Evolutionary conservation across 331 rosid genomes (phyloP), one percentile per base, ranked within the genome.

Genomic region (Cydonia oblonga): DNA sequence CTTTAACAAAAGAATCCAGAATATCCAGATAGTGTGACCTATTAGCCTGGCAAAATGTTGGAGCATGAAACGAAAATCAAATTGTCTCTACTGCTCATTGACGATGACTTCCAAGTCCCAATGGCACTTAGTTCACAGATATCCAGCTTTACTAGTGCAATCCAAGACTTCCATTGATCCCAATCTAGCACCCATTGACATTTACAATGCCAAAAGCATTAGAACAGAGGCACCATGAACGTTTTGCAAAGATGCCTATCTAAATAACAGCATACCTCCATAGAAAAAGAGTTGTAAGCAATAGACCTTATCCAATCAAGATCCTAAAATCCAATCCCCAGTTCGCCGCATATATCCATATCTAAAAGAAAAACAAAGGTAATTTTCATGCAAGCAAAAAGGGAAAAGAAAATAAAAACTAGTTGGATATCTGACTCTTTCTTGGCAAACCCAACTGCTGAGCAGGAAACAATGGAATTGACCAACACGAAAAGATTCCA

Each of bases 141-240:
- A 88, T 91, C 96, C 98, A 84, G 96, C 97, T 93, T 88, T 87
- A 87, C 75, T 80, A 87, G 84, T 79, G 95, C 95, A 89, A 88
- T 86, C 92, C 96, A 87, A 87, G 97, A 88, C 81, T 96, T 90
- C 87, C 85, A 90, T 86, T 83, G 86, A 81, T 87, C 90, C 90
- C 92, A 88, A 96, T 96, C 99, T 92, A 96, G 96, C 97, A 91
- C 96, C 96, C 93, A 95, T 82, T 96, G 97, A 91, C 92, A 95
- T 85, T 81, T 81, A 84, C n/a, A 89, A 76, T 89, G 96, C 97
- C 87, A 86, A 88, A 88, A 84, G 92, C 89, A 95, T 95, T 89
- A 95, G 99, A 88, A 91, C 76, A 89, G 71, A 69, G 84, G 91
- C 80, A 88, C 96, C 85, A 61, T 77, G 89, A 87, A 76, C 92